These are phyloP conservation scores for Erigeron canadensis DNA, from an alignment of 129 eudicot species.

Conservation along the genomic window DNA sequence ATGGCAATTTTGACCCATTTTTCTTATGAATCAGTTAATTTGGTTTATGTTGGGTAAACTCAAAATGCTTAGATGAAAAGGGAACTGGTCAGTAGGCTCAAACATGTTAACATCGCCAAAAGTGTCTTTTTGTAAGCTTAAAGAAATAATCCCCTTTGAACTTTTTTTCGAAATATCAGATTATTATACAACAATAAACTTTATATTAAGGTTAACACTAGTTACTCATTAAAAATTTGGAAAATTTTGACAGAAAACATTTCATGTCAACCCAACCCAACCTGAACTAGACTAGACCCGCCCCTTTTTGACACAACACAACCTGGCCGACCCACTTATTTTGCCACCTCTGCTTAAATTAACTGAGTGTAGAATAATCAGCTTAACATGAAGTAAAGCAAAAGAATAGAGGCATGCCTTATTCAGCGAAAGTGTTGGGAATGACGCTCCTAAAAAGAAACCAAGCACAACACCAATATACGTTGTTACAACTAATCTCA, in stretches of 20 bases:
- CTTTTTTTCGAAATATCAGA: background rate
- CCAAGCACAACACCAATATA: constrained; percentile 62
- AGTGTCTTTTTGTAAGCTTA: background rate
- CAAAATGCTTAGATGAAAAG: background rate
- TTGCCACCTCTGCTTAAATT: background rate
- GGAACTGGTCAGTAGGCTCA: background rate
- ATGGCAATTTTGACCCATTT: background rate
- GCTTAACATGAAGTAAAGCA: constrained; percentile 5
- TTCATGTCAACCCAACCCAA: background rate
- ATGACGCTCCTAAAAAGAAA: constrained; percentile 61
- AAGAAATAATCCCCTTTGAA: background rate
- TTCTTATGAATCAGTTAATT: background rate
- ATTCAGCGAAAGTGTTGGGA: constrained; percentile 46
- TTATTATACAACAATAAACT: no score
- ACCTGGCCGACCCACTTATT: background rate
- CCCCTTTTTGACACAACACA: background rate
- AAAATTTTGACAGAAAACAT: background rate
- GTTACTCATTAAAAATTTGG: background rate
- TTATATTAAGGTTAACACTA: background rate
- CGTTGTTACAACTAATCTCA: constrained; percentile 63
- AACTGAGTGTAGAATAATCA: background rate
- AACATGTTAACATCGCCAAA: background rate
- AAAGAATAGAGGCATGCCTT: constrained; percentile 44
- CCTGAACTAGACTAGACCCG: background rate
- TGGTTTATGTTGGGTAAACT: background rate